Evolutionary conservation across 2,329 filamentous ascomycete species (phyloP).

Genomic region (Plectosphaerella cucumerina): DNA sequence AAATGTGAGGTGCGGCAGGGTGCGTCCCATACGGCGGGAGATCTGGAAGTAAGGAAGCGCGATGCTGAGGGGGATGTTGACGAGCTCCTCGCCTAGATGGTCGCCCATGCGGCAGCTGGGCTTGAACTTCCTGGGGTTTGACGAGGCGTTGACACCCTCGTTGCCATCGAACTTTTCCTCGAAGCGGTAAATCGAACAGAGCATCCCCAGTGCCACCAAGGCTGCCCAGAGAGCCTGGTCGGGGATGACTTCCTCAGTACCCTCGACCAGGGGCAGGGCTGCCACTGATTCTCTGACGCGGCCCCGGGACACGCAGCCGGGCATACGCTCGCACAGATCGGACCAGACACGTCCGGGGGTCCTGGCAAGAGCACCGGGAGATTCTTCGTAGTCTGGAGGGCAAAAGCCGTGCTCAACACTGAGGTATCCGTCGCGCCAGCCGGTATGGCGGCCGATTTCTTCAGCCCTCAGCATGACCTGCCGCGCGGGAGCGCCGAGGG

Average conservation of each 20-base stretch:
- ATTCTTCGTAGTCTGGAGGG: slow-evolving; percentile 44
- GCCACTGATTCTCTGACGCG: slow-evolving; percentile 46
- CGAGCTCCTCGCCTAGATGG: slow-evolving; percentile 43
- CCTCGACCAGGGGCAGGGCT: slow-evolving; percentile 42
- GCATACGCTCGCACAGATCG: slow-evolving; percentile 49
- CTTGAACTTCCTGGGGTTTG: slow-evolving; percentile 22
- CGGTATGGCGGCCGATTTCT: slow-evolving; percentile 42
- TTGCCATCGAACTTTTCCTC: slow-evolving; percentile 48
- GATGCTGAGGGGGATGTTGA: slow-evolving; percentile 44
- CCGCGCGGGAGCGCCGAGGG: slow-evolving; percentile 48
- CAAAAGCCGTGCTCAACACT: slow-evolving; percentile 49
- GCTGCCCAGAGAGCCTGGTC: slow-evolving; percentile 50
- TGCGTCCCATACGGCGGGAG: slow-evolving; percentile 44
- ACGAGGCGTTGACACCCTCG: slow-evolving; percentile 36
- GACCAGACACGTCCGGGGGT: slow-evolving; percentile 49
- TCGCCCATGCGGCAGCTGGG: slow-evolving; percentile 41
- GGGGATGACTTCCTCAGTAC: slow-evolving; percentile 43
- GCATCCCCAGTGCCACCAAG: slow-evolving; percentile 45
- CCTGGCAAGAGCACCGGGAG: slow-evolving; percentile 38
- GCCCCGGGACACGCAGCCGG: slow-evolving; percentile 44
- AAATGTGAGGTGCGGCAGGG: slow-evolving; percentile 48
- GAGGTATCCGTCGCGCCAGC: slow-evolving; percentile 52
- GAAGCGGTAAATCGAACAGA: slow-evolving; percentile 50
- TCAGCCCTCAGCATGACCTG: slow-evolving; percentile 50
- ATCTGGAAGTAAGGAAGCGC: slow-evolving; percentile 46